Base-by-base conservation (phyloP, 148 eudicot species). In the Vaccinium vitisidaea region DNA sequence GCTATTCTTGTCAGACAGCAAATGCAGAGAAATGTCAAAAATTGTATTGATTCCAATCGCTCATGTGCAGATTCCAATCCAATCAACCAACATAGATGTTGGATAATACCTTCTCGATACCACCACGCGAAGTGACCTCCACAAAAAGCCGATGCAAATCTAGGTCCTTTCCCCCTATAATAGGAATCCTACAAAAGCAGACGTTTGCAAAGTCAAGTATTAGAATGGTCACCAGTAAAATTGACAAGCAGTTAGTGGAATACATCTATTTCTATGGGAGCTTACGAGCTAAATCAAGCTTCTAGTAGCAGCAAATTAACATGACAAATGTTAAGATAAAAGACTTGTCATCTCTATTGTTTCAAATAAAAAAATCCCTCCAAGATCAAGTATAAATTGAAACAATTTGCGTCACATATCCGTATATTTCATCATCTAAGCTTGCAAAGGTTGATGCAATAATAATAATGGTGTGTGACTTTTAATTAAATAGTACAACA, bases 111-210 rank as follows among this genome's bases (percentile, higher is more conserved):
- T 92, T 90, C 58, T 90, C 92, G 39, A 97, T 85, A 78, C 98
- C 99, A 79, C 99, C 99, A 86, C 98, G 98, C 25, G 93, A 84
- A 88, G 99, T 97, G 36, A 97, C 99, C 89, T 97, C 99, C 82
- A 97, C 93, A 85, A 97, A 97, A 83, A 97, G 96, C 88, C 89
- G 92, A 88, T 95, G 94, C 86, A 97, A 88, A 88, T 97, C 98
- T 86, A 97, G 95, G 55, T 92, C 96, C 87, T 82, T 91, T 80
- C 99, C 99, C 5, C 98, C 99, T 39, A 97, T 93, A 84, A 94
- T 89, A 8, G 98, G 99, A 79, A 97, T 88, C 99, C 99, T 95
- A 84, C 63, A 85, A 85, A 67, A 86, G 56, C 79, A 88, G 6
- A 73, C 75, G 50, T 59, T 12, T 21, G 56, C 25, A 27, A 52